Evolutionary conservation across 139 green algal species (phyloP).

Genomic region (Nannochloris sp.): DNA sequence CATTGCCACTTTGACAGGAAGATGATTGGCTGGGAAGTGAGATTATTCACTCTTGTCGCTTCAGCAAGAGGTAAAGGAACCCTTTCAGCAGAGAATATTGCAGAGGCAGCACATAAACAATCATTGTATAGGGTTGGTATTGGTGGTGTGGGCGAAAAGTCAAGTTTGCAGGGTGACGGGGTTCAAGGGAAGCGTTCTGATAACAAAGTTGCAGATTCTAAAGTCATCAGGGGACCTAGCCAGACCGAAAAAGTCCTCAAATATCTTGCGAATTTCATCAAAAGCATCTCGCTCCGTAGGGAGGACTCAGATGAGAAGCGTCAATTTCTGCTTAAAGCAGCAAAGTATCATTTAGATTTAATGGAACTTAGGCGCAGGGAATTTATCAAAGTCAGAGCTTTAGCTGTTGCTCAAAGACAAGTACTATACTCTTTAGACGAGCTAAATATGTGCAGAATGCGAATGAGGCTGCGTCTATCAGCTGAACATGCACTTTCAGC

Average conservation of each 20-base stretch:
- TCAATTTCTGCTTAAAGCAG: conserved; percentile 25
- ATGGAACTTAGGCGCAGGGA: conserved; percentile 56
- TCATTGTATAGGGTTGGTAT: background rate
- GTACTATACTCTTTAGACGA: conserved; percentile 79
- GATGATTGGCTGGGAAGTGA: conserved; percentile 51
- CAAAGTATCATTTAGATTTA: conserved; percentile 39
- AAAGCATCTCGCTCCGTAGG: background rate
- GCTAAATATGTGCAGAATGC: conserved; percentile 66
- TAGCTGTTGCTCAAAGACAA: conserved; percentile 48
- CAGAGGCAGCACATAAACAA: conserved; percentile 1
- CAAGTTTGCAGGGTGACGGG: background rate
- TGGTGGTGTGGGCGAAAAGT: conserved; percentile 43
- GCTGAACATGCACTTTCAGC: background rate
- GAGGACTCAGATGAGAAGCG: conserved; percentile 5
- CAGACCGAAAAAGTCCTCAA: conserved; percentile 57
- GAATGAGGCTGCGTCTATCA: conserved; percentile 41
- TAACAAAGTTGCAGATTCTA: conserved; percentile 24
- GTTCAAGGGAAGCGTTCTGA: conserved; percentile 3
- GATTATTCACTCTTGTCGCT: conserved; percentile 46
- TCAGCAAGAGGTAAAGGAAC: conserved; percentile 12
- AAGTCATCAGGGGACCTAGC: conserved; percentile 44
- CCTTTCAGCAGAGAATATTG: conserved; percentile 51
- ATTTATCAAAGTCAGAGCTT: conserved; percentile 43
- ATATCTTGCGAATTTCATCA: conserved; percentile 25
- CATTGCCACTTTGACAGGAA: conserved; percentile 69